Evolutionary conservation across 164 flowering plant genomes (phyloP).

Genomic region (Cinnamomum micranthum): DNA sequence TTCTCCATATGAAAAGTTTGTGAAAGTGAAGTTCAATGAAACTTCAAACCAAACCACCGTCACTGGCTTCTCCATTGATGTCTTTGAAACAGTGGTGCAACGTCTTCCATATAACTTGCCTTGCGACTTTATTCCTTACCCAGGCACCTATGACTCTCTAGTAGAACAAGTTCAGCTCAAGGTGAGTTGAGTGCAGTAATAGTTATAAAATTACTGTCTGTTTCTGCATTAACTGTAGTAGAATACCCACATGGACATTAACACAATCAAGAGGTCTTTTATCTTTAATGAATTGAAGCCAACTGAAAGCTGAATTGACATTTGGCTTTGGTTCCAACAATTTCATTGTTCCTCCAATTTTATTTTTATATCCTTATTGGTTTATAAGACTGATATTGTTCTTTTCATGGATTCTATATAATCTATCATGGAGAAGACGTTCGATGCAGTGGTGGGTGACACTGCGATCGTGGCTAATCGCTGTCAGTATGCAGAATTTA

Average conservation of each 20-base stretch:
- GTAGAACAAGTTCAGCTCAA: constrained; percentile 28
- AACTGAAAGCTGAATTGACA: neutral
- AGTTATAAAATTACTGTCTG: too few species aligned
- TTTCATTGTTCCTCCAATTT: neutral
- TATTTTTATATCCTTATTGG: neutral
- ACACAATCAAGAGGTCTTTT: too few species aligned
- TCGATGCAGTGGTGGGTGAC: constrained; percentile 41
- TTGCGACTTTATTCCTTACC: constrained; percentile 15
- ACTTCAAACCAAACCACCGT: constrained; percentile 6
- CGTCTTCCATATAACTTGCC: constrained; percentile 29
- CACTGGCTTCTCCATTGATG: constrained; percentile 48
- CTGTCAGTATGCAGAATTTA: constrained; percentile 29
- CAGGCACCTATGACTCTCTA: constrained; percentile 22
- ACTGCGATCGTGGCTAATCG: constrained; percentile 24
- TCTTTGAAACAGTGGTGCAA: constrained; percentile 30
- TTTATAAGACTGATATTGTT: neutral
- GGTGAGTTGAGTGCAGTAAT: constrained; percentile 27
- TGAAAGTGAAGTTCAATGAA: constrained; percentile 20
- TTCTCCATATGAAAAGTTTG: constrained; percentile 36
- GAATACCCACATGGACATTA: too few species aligned
- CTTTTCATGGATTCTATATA: too few species aligned
- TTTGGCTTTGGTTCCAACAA: neutral
- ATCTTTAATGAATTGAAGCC: too few species aligned
- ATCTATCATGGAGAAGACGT: constrained; percentile 16
- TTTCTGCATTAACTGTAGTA: too few species aligned